Base-by-base conservation (phyloP, 495 filamentous ascomycete genomes). In the Neurospora sp. region DNA sequence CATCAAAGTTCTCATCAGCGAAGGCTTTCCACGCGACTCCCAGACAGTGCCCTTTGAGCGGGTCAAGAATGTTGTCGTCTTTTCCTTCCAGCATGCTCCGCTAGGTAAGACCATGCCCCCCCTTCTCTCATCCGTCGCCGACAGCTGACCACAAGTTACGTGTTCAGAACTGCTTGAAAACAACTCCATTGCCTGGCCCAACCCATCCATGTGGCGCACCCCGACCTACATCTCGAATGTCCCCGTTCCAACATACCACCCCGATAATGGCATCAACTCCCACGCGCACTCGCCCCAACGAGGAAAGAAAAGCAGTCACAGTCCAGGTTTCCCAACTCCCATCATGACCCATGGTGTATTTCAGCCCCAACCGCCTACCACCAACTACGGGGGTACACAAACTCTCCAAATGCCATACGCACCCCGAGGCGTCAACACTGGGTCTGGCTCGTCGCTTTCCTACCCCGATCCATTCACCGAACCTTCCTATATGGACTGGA, bases 71-170 rank as follows among this genome's bases (percentile, higher is more conserved):
- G 78, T 93, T 31, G 88, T 94, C 68, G 87, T 86, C 6, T 94
- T 97, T 79, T 90, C 93, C 8, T 97, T 96, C 75, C 93, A 96
- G 78, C 93, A 95, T 86, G 93, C 92, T 68, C 94, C 94, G 7
- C 81, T 92, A 37, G 86, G 93, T 95, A 82, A 79, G 85, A 80
- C 5, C 11, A 4, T 9, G 14, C 6, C 18, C 0, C 0, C 37
- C 14, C 48, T 20, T 16, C 61, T 48, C 37, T 20, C 22, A 1
- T 12, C 12, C n/a, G 53, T 35, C 7, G 2, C 12, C 53, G 3
- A 18, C 22, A 59, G 53, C 75, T 79, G 16, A 75, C 40, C 37
- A 8, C 14, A 44, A 38, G 6, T 3, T 5, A 1, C n/a, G 5
- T 41, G 10, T 35, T 18, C 74, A 86, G 92, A 92, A 48, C 84